Base-by-base conservation (phyloP, 2,329 filamentous ascomycete species). In the Diaporthe nobilis region DNA sequence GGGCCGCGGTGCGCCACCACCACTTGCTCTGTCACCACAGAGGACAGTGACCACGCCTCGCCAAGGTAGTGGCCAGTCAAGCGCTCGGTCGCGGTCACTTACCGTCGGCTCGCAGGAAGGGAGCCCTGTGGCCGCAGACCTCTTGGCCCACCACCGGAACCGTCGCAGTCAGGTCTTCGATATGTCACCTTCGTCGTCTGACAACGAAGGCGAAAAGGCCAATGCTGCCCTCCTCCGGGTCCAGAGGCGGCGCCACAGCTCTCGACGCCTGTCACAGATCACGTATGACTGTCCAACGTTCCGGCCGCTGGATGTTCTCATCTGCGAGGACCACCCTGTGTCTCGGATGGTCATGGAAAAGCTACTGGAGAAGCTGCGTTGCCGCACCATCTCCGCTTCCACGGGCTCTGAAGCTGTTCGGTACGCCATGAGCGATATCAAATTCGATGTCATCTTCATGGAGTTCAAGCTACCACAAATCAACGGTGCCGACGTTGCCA, bases 341-440 rank as follows among this genome's bases (percentile, higher is more conserved):
- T 98, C 97, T 8, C 92, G 96, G 31, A 92, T 99, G 87, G 96
- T 99, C n/a, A 98, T 99, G 96, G 97, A 99, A 82, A 97, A 98
- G 80, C 87, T 99, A 10, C 89, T 99, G 71, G 97, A 99, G 84
- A 99, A 98, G 85, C 88, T 98, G 49, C 94, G 95, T 49, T 99
- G 97, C 81, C 94, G 97, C 57, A 98, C 96, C 12, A 97, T 99
- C 80, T 95, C 95, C 3, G 96, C 97, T 6, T 90, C 93, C 4
- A 98, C 96, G 79, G 97, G 97, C 0, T 93, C 95, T 0, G 97
- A 99, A 82, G 97, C 96, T 15, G 93, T 98, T 80, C 92, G 96
- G 31, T 98, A 97, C 84, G 95, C 97, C 39, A 94, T 98, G 88
- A 96, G 96, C 81, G 96, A 98, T 82, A 96, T 99, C 82, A 98